Base-by-base conservation (phyloP, 768 basidiomycete species). In the Suillus luteus region DNA sequence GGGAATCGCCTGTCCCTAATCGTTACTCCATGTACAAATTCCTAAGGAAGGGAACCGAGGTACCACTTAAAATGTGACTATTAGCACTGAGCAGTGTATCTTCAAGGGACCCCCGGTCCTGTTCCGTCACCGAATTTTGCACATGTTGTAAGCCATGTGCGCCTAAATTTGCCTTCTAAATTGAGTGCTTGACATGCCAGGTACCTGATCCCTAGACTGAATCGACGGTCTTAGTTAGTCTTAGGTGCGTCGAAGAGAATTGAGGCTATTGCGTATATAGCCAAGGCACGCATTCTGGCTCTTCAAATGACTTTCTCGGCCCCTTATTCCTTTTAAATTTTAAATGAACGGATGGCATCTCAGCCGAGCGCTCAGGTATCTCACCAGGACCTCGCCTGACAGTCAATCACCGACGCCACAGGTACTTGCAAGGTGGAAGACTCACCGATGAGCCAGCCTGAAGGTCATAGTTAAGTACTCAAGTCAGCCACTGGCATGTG, bases 191-290 rank as follows among this genome's bases (percentile, higher is more conserved):
- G 24, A 17, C 27, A 27, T n/a, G 19, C 19, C 24, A 27, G 24
- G 57, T 58, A 17, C 57, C 57, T 57, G 55, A 57, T 40, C 38
- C 24, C 22, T 57, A 38, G 37, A 27, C 7, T 19, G 10, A 41
- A 17, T 7, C 2, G 57, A 58, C 57, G 57, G 57, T 19, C 27
- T 41, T 58, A 58, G 17, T 27, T 31, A 19, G 40, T 17, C 38
- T 58, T 58, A 58, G 24, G 57, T 31, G 57, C 57, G 57, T 27
- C 57, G 35, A 24, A 55, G 54, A 35, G n/a, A 55, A 17, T 9
- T 7, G 33, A 54, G 31, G 19, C 52, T 54, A 35, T 33, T 54
- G n/a, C 52, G 7, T 37, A 54, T 57, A 57, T 14, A 22, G 38
- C 38, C 15, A 58, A 58, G 24, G 57, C 24, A 38, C 55, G 40